phyloP scores from a whole-genome alignment of 139 green algal species.

The Ostreobium quekettii region DNA sequence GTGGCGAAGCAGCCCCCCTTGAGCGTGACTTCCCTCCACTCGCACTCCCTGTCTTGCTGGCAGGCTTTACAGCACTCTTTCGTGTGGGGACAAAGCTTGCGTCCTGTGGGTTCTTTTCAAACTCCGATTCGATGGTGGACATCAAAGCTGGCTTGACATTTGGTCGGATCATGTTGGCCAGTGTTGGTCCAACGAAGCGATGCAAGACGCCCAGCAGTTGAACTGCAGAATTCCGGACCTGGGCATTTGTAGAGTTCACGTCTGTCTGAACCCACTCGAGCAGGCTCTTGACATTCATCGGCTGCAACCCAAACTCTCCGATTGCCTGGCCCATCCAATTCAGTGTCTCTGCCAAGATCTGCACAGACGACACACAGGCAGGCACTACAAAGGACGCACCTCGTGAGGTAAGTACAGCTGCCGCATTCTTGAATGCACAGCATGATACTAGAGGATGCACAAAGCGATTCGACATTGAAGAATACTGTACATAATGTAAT shows the following conservation, averaged over 20 bases:
- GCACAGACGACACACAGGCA: constrained; percentile 7
- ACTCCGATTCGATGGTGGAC: constrained; percentile 74
- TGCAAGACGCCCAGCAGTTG: constrained; percentile 55
- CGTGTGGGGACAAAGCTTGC: constrained; percentile 19
- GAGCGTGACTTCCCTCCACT: background rate
- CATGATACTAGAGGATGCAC: too few relatives aligned
- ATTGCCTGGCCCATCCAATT: constrained; percentile 68
- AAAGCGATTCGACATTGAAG: too few relatives aligned
- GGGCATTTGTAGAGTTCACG: constrained; percentile 68
- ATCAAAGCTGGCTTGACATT: constrained; percentile 92
- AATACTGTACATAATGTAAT: too few relatives aligned
- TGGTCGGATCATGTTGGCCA: constrained; percentile 42
- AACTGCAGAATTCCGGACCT: constrained; percentile 65
- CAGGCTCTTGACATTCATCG: constrained; percentile 54
- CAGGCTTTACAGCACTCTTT: background rate
- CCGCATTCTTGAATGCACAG: background rate
- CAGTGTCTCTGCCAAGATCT: constrained; percentile 75
- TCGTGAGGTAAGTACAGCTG: background rate
- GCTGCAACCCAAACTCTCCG: constrained; percentile 73
- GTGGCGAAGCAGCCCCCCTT: background rate
- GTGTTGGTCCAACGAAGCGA: constrained; percentile 29
- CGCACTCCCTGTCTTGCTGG: background rate
- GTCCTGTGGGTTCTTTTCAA: constrained; percentile 65
- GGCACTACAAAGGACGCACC: background rate
- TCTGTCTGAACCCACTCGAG: constrained; percentile 67